Conservation (phyloP, 2,329 filamentous ascomycete species). For the Boeremia exigua region DNA sequence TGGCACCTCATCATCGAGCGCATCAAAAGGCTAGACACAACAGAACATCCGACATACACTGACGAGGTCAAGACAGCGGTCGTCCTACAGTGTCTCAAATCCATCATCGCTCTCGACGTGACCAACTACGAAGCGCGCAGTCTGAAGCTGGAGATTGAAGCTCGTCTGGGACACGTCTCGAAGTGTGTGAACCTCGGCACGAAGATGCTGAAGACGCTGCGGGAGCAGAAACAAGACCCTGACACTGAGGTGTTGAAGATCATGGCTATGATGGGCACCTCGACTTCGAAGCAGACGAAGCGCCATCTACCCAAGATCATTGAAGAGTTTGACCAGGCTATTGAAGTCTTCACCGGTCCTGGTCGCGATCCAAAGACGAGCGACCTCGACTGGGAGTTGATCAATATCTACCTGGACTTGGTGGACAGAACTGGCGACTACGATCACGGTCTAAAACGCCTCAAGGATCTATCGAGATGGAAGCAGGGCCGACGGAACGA, state of each 20-base stretch:
- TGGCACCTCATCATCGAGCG: conserved; percentile 65
- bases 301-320: conserved; percentile 57
- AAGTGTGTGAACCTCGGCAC: conserved; percentile 53
- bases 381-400: conserved; percentile 75
- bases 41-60: conserved; percentile 37
- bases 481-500: conserved; percentile 78
- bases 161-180: conserved; percentile 51
- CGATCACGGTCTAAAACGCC: conserved; percentile 68
- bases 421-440: conserved; percentile 70
- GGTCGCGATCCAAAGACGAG: conserved; percentile 51
- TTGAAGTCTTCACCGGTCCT: conserved; percentile 55
- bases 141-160: conserved; percentile 62
- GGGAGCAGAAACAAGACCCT: conserved; percentile 46
- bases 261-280: conserved; percentile 64
- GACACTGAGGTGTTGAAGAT: conserved; percentile 62
- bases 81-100: conserved; percentile 43
- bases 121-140: conserved; percentile 61
- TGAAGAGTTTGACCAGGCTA: conserved; percentile 59
- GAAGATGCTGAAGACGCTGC: conserved; percentile 59
- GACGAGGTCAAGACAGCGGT: conserved; percentile 36
- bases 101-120: conserved; percentile 60
- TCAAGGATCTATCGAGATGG: conserved; percentile 81
- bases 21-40: conserved; percentile 54
- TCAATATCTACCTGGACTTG: conserved; percentile 85
- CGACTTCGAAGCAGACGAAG: conserved; percentile 54